Percentiles rank a stretch among this genome's conserved stretches.
Evolutionary conservation across 2,329 filamentous ascomycete species (phyloP).

Genomic region (Fusarium lateritium): DNA sequence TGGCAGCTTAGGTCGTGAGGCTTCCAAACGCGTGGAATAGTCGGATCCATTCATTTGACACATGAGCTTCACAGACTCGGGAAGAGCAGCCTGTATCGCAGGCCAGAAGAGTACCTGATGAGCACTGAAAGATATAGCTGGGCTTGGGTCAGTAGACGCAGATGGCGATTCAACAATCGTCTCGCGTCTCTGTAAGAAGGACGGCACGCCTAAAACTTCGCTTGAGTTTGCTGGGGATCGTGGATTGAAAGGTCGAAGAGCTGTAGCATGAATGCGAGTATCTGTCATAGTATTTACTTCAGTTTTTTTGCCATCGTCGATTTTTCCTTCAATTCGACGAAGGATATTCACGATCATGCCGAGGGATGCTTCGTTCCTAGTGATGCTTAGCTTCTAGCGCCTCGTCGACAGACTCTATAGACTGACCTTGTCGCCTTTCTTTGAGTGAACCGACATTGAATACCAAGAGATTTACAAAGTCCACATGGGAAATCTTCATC

Average conservation of each 20-base stretch:
- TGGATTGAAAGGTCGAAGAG: conserved; percentile 10
- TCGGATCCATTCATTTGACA: conserved; percentile 32
- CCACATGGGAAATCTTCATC: conserved; percentile 42
- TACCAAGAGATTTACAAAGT: conserved; percentile 24
- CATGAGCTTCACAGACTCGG: conserved; percentile 28
- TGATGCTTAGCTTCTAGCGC: not conserved
- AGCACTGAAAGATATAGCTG: conserved; percentile 31
- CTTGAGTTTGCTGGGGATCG: conserved; percentile 37
- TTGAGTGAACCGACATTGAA: conserved; percentile 30
- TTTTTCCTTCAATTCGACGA: conserved; percentile 41
- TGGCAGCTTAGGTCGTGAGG: conserved; percentile 16
- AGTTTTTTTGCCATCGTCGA: conserved; percentile 19
- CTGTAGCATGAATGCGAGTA: not conserved
- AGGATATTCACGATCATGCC: conserved; percentile 43
- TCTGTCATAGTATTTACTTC: not conserved
- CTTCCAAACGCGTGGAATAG: conserved; percentile 23
- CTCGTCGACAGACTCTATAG: rapidly evolving
- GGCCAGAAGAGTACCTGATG: conserved; percentile 35
- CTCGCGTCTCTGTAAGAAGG: conserved; percentile 12
- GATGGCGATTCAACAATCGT: conserved; percentile 19
- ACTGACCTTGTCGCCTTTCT: conserved; percentile 34
- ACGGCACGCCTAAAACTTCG: conserved; percentile 31
- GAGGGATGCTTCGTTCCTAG: conserved; percentile 34
- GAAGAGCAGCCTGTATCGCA: conserved; percentile 8
- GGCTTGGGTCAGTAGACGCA: conserved; percentile 3